phyloP scores from a whole-genome alignment of 768 basidiomycete genomes.

The Lentinula raphanica region DNA sequence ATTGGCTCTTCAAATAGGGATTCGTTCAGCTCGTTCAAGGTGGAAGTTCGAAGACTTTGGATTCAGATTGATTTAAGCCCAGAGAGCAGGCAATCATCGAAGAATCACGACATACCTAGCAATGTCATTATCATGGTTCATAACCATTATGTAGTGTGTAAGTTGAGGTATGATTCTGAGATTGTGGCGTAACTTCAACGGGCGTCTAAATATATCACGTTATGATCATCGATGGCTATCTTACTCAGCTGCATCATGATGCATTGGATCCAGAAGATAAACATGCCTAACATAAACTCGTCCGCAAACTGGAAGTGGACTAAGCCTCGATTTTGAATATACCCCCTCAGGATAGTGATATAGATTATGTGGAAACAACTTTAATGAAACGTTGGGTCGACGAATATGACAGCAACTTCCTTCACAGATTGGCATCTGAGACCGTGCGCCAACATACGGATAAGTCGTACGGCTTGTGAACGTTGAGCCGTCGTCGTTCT shows the following conservation, averaged over 20 bases:
- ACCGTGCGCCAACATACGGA: slow-evolving; percentile 5
- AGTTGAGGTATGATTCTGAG: too few relatives aligned
- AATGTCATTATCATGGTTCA: neutral
- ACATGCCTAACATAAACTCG: too few relatives aligned
- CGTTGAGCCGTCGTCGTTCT: neutral
- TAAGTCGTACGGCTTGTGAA: neutral
- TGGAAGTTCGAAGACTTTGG: slow-evolving; percentile 37
- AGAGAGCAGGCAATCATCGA: neutral
- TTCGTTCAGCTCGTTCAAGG: slow-evolving; percentile 23
- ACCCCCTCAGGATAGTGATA: neutral
- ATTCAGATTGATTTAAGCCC: slow-evolving; percentile 27
- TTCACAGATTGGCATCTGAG: slow-evolving; percentile 3
- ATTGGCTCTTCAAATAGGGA: slow-evolving; percentile 34
- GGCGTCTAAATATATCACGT: too few relatives aligned
- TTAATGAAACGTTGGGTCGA: neutral
- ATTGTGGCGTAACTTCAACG: too few relatives aligned
- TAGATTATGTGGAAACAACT: slow-evolving; percentile 1
- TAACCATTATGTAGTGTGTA: too few relatives aligned
- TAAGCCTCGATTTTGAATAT: neutral
- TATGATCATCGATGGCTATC: too few relatives aligned
- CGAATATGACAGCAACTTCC: neutral
- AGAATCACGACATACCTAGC: neutral
- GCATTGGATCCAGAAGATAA: too few relatives aligned
- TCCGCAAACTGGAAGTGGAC: too few relatives aligned
- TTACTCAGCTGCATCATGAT: too few relatives aligned